A percentile compares a stretch with the other conserved stretches of the same genome.
These are phyloP conservation scores for Cucumis sativus DNA, from an alignment of 306 rosid species.

Conservation along the genomic window Cucumber_9930_V3 NC_026657.2:35730001-35730500, in stretches of 20 bases:
- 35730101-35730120: background rate
- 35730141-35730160: constrained; percentile 67
- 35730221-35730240: constrained; percentile 1
- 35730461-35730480: background rate
- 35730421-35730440: background rate
- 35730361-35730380: background rate
- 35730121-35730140: background rate
- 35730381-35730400: background rate
- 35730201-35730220: constrained; percentile 58
- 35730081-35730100: background rate
- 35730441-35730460: background rate
- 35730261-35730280: background rate
- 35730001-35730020: constrained; percentile 81
- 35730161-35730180: constrained; percentile 51
- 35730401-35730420: background rate
- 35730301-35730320: background rate
- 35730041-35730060: constrained; percentile 40
- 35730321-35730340: background rate
- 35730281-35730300: background rate
- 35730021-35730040: constrained; percentile 59
- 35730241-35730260: constrained; percentile 4
- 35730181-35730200: constrained; percentile 42
- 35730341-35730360: background rate
- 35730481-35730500: too few relatives aligned
- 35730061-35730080: background rate